Percentiles rank a stretch among this genome's conserved stretches.
Evolutionary conservation across 2,329 filamentous ascomycete genomes (phyloP).

Genomic region (Zymoseptoria tritici): DNA sequence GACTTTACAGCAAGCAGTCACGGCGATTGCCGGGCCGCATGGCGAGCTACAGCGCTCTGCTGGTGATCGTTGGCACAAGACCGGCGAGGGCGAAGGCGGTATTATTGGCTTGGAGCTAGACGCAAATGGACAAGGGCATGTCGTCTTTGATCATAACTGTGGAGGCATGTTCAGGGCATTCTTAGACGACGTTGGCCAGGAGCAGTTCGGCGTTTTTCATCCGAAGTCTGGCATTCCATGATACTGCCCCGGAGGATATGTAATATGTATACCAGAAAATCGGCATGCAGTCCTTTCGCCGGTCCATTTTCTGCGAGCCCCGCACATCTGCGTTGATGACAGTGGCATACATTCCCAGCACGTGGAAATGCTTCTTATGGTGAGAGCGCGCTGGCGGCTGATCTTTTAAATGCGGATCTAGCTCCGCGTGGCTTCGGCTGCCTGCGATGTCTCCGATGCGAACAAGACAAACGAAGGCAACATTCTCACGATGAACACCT

Average conservation of each 20-base stretch:
- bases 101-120: conserved; percentile 71
- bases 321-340: no score
- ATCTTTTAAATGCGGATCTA: neutral
- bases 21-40: conserved; percentile 58
- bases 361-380: no score
- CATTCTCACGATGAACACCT: neutral
- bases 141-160: conserved; percentile 76
- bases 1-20: conserved; percentile 52
- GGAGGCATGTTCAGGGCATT: conserved; percentile 83
- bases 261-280: no score
- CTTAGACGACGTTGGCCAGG: conserved; percentile 54
- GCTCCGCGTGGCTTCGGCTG: neutral
- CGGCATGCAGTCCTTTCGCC: no score
- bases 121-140: conserved; percentile 39
- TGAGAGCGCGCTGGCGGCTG: no score
- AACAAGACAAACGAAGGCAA: neutral
- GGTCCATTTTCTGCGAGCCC: no score
- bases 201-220: conserved; percentile 29
- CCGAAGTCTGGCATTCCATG: neutral
- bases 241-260: neutral
- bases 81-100: conserved; percentile 74
- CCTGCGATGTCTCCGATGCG: neutral
- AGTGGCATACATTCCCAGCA: no score
- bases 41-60: conserved; percentile 71
- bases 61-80: conserved; percentile 62